Conservation (phyloP, 75 land plant genomes). For the Cunninghamia lanceolata region DNA sequence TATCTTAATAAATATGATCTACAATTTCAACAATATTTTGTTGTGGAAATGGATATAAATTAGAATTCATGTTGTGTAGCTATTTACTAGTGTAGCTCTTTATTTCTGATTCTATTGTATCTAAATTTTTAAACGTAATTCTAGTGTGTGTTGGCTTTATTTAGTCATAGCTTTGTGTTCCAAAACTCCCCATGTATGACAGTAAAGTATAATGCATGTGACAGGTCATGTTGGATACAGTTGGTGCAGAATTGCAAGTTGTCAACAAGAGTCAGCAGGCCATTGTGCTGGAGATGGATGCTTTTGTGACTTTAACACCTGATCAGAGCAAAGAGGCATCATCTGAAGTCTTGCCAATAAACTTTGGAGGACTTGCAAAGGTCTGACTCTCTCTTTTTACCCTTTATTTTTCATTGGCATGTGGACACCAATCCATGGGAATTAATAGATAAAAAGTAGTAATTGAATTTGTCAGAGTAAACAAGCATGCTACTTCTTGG, state of each 20-base stretch:
- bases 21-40: background rate
- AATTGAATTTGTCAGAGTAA: background rate
- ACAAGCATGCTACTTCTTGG: background rate
- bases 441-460: background rate
- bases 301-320: conserved; percentile 68
- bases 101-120: background rate
- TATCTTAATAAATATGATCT: background rate
- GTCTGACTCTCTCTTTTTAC: conserved; percentile 14
- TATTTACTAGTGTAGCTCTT: background rate
- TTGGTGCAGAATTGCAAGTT: conserved; percentile 85
- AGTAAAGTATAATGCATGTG: background rate
- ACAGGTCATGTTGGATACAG: conserved; percentile 94
- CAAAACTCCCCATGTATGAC: background rate
- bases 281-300: conserved; percentile 67
- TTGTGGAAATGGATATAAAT: background rate
- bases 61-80: background rate
- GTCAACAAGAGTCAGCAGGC: conserved; percentile 53
- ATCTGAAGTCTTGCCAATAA: conserved; percentile 69
- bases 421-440: background rate
- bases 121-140: background rate
- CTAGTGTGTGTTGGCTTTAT: background rate
- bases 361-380: conserved; percentile 65
- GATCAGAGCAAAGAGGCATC: conserved; percentile 65
- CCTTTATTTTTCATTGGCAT: background rate
- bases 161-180: background rate